A percentile compares a stretch with the other conserved stretches of the same genome.
phyloP scores from a whole-genome alignment of 306 rosid genomes.

The Spatholobus suberectus region DNA sequence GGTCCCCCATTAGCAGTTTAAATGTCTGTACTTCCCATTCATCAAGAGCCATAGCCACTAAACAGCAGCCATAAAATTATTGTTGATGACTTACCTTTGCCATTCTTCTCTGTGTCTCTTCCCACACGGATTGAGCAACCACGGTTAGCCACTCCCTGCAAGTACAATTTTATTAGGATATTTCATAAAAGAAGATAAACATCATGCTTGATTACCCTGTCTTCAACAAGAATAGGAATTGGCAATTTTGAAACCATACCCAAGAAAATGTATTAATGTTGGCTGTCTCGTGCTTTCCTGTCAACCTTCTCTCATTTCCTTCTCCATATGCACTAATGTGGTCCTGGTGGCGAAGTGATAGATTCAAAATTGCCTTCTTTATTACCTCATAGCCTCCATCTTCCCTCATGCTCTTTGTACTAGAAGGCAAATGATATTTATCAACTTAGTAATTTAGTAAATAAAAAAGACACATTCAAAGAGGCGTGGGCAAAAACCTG shows the following conservation, averaged over 20 bases:
- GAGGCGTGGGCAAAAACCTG: constrained; percentile 61
- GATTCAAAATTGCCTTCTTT: constrained; percentile 95
- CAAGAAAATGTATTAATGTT: constrained; percentile 86
- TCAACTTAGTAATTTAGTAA: constrained; percentile 20
- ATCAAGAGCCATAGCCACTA: background rate
- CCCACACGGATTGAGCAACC: constrained; percentile 99
- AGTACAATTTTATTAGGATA: constrained; percentile 39
- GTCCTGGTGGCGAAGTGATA: constrained; percentile 87
- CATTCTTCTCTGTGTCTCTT: constrained; percentile 85
- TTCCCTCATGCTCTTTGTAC: constrained; percentile 99
- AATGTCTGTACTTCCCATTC: background rate
- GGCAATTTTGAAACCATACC: constrained; percentile 58
- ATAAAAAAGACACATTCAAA: constrained; percentile 10
- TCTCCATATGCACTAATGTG: constrained; percentile 97
- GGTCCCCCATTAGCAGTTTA: background rate
- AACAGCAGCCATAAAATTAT: background rate
- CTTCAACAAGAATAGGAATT: constrained; percentile 23
- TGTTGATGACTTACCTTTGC: constrained; percentile 71
- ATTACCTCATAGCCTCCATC: constrained; percentile 91
- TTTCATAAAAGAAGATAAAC: background rate
- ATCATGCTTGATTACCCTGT: background rate
- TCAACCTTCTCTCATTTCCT: constrained; percentile 98
- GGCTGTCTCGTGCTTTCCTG: constrained; percentile 99
- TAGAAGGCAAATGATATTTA: constrained; percentile 44
- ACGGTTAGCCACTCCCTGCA: constrained; percentile 98